A percentile compares a stretch with the other conserved stretches of the same genome.
Evolutionary conservation across 352 stramenopile genomes (phyloP).

Genomic region (Peronospora farinosa): DNA sequence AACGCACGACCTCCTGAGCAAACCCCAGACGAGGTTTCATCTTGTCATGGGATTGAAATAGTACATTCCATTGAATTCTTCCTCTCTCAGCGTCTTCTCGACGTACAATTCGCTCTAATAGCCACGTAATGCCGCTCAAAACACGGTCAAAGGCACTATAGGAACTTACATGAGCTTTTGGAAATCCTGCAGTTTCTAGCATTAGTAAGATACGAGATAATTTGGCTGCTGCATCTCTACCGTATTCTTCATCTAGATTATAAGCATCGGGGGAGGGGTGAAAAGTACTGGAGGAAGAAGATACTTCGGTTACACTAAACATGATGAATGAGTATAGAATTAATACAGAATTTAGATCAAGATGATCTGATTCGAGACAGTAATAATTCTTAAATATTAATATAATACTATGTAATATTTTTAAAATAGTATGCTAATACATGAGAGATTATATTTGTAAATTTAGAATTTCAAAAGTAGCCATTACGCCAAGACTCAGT

Average conservation of each 20-base stretch:
- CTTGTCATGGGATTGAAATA: constrained; percentile 57
- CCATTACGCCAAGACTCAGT: too few species aligned
- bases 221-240: constrained; percentile 26
- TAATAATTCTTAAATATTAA: too few species aligned
- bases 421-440: too few species aligned
- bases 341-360: too few species aligned
- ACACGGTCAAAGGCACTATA: constrained; percentile 64
- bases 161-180: constrained; percentile 33
- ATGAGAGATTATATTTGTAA: too few species aligned
- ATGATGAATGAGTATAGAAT: background rate
- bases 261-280: constrained; percentile 20
- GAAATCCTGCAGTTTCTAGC: constrained; percentile 38
- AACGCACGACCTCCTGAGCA: constrained; percentile 46
- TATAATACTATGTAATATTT: too few species aligned
- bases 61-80: constrained; percentile 58
- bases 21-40: constrained; percentile 68
- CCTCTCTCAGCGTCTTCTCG: constrained; percentile 37
- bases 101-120: constrained; percentile 50
- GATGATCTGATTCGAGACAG: too few species aligned
- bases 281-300: constrained; percentile 3
- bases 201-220: constrained; percentile 28
- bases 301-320: constrained; percentile 22
- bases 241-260: constrained; percentile 34
- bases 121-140: constrained; percentile 48
- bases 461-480: too few species aligned